Base-by-base conservation (phyloP, 805 yeast genomes). In the Starmerella lactis-condensi region DNA sequence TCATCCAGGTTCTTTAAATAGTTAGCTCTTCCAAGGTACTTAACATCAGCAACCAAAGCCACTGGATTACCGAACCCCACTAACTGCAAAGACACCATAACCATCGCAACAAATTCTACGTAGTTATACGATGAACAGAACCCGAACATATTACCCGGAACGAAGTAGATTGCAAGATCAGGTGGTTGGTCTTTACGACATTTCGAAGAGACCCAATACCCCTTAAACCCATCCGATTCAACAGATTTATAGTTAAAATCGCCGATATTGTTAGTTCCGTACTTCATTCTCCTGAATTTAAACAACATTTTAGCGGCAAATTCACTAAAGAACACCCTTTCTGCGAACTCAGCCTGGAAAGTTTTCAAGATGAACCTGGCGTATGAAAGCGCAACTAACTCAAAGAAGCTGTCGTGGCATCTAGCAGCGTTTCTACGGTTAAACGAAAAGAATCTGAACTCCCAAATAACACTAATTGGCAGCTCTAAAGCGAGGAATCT, bases 31-130 rank as follows among this genome's bases (percentile, higher is more conserved):
- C 25, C 26, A 15, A 37, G 29, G 26, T 29, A 35, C 14, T 43
- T 28, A 20, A 48, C 47, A 17, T 61, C 55, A 14, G 58, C 47
- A 6, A 63, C 51, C 24, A 60, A 60, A 3, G 61, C 49, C 4
- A 55, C 59, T 1, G 73, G 72, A 38, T 60, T 63, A 16, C 45
- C 35, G 39, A 67, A 66, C 1, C 72, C 72, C 39, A 63, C 67
- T 30, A 59, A 48, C 17, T 58, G 52, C 21, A 67, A 48, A 13
- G 60, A 47, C 2, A 58, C 54, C 17, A 60, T 52, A 27, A 64
- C 39, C 4, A 62, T 48, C 26, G 57, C 50, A 23, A 65, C 35
- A 40, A 54, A 67, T 42, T 67, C 72, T 9, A 55, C 33, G 36
- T 64, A 65, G 35, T 60, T 53, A 38, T 57, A 57, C 2, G 62